Evolutionary conservation across 768 basidiomycete genomes (phyloP).

Genomic region (Auriscalpium orientale): DNA sequence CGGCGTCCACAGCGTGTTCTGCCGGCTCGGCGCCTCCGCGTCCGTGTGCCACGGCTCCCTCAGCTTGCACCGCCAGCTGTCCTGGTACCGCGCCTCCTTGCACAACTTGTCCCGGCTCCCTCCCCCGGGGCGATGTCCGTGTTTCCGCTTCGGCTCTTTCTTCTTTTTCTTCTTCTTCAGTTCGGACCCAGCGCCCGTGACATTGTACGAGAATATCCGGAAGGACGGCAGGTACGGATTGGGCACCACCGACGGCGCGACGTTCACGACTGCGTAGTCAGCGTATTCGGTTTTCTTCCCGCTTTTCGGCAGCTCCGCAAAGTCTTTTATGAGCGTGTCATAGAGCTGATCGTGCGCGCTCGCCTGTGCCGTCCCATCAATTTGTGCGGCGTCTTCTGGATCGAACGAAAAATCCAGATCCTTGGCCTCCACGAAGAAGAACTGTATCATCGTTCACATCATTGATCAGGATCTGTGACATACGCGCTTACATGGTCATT

Average conservation of each 20-base stretch:
- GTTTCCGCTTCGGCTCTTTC: conserved; percentile 32
- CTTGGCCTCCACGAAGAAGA: conserved; percentile 28
- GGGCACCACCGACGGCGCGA: conserved; percentile 79
- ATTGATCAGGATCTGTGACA: not conserved
- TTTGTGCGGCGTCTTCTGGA: not conserved
- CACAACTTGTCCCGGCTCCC: conserved; percentile 29
- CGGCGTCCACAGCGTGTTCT: conserved; percentile 62
- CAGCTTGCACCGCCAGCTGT: conserved; percentile 60
- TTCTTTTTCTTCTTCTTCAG: conserved; percentile 19
- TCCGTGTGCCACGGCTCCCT: conserved; percentile 55
- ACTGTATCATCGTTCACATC: conserved; percentile 15
- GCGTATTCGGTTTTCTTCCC: conserved; percentile 45
- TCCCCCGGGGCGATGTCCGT: conserved; percentile 35
- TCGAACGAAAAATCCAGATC: conserved; percentile 15
- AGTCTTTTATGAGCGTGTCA: conserved; percentile 57
- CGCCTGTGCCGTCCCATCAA: conserved; percentile 7
- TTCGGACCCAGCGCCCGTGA: conserved; percentile 31
- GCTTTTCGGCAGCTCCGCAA: conserved; percentile 50
- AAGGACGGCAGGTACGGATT: conserved; percentile 79
- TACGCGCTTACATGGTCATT: conserved; percentile 56
- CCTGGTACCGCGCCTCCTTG: conserved; percentile 40
- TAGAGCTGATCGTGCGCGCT: conserved; percentile 34
- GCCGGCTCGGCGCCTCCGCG: conserved; percentile 59
- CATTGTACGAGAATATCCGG: conserved; percentile 77
- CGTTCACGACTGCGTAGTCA: conserved; percentile 71